Base-by-base conservation (phyloP, 2,329 filamentous ascomycete species). In the Colletotrichum brevisporum region DNA sequence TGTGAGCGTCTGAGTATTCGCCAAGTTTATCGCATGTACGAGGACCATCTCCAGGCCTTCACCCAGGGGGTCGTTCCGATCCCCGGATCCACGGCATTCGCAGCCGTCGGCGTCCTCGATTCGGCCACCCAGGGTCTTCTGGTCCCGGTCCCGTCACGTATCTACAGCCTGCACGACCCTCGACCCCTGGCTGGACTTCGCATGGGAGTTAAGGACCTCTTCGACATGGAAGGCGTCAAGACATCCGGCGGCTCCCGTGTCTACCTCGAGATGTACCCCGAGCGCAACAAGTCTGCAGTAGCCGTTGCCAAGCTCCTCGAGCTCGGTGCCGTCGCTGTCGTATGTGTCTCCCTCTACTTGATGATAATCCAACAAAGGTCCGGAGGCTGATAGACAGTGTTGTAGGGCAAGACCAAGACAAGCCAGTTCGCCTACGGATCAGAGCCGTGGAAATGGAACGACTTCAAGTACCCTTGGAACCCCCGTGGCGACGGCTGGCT, bases 401-500 rank as follows among this genome's bases (percentile, higher is more conserved):
- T 45, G 6, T 41, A 59, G 56, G 58, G 58, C 15, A 51, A 61
- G n/a, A 31, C 43, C 26, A 61, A 61, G 39, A 51, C 47, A 3
- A 51, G 45, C 26, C 58, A 61, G 58, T 61, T 61, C 43, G 58
- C 58, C 24, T 27, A 52, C 48, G 58, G 58, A 21, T 26, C 26
- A 5, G 47, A 61, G 26, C 58, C 58, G 26, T 51, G 45, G 45
- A 31, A 51, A 12, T 61, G 39, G 39, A 69, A 81, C 4, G 80
- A 82, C 61, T 79, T 72, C 63, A 74, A 75, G 5, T 70, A 66
- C 12, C 77, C 81, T 1, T 79, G 74, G 56, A 83, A 81, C 68
- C 78, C 81, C 0, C 67, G 81, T 6, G 81, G 75, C 0, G 81
- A 83, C 64, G 75, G 76, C 1, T 79, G 78, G 43, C 77, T 82